phyloP scores from a whole-genome alignment of 2,329 filamentous ascomycete genomes.

The Falciphora oryzae region DNA sequence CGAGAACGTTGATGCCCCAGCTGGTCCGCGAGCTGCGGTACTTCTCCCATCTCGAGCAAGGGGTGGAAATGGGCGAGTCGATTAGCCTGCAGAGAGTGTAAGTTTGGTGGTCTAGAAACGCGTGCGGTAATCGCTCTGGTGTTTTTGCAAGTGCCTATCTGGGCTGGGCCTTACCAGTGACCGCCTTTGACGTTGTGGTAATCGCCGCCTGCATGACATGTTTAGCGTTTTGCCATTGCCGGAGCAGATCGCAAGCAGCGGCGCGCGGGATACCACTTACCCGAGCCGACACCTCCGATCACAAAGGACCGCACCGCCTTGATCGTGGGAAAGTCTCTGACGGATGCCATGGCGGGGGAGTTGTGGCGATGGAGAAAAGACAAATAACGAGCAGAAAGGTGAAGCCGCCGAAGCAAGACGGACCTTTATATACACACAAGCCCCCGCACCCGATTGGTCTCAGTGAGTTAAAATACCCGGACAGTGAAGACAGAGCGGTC shows the following conservation, averaged over 20 bases:
- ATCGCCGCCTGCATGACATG: slow-evolving; percentile 57
- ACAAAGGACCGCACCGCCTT: slow-evolving; percentile 69
- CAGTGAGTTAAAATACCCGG: neutral
- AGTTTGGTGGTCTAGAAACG: neutral
- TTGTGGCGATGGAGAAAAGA: neutral
- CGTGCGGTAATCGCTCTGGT: neutral
- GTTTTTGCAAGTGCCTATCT: neutral
- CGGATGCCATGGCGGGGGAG: slow-evolving; percentile 36
- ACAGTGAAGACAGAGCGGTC: too few relatives aligned
- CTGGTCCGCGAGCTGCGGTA: slow-evolving; percentile 83
- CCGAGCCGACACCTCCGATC: slow-evolving; percentile 55
- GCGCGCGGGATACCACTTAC: slow-evolving; percentile 30
- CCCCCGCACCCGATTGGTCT: too few relatives aligned
- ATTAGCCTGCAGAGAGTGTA: slow-evolving; percentile 62
- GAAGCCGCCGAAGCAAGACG: neutral
- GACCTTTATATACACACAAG: too few relatives aligned
- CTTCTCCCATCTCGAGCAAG: slow-evolving; percentile 83
- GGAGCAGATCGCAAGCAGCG: neutral
- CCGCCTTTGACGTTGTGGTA: slow-evolving; percentile 87
- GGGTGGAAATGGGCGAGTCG: slow-evolving; percentile 86
- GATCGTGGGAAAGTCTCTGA: slow-evolving; percentile 64
- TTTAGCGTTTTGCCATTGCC: neutral
- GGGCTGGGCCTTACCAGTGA: slow-evolving; percentile 48
- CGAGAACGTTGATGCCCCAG: slow-evolving; percentile 94
- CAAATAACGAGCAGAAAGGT: neutral